Evolutionary conservation across 371 early-diverging fungal species (phyloP).

Genomic region (Saksenaea vasiformis): DNA sequence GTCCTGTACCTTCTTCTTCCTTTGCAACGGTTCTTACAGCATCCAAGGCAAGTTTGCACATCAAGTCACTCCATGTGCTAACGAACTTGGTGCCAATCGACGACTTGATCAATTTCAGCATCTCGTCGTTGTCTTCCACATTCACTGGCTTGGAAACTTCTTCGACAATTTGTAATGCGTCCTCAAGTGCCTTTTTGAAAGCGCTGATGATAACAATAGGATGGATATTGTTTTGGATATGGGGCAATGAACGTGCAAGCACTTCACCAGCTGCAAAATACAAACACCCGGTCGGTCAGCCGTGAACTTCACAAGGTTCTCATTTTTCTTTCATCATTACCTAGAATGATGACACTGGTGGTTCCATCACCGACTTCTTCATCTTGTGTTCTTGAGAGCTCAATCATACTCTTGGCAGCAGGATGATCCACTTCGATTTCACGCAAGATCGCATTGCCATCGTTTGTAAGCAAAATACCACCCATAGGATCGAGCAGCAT

Average conservation of each 20-base stretch:
- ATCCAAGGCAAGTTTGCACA: conserved; percentile 96
- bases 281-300: not conserved
- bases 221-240: conserved; percentile 96
- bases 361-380: conserved; percentile 99
- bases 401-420: conserved; percentile 99
- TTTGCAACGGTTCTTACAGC: conserved; percentile 92
- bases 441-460: conserved; percentile 99
- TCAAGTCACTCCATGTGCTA: conserved; percentile 93
- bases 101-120: conserved; percentile 88
- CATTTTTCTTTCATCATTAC: conserved; percentile 42
- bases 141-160: conserved; percentile 86
- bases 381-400: conserved; percentile 99
- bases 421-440: conserved; percentile 99
- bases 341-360: conserved; percentile 98
- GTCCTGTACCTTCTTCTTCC: conserved; percentile 72
- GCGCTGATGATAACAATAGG: conserved; percentile 97
- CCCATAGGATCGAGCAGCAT: conserved; percentile 99
- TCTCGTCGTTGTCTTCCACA: conserved; percentile 81
- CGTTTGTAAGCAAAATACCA: conserved; percentile 99
- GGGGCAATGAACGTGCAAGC: conserved; percentile 88
- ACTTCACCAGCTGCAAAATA: conserved; percentile 88
- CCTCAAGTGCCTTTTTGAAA: conserved; percentile 92
- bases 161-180: conserved; percentile 84
- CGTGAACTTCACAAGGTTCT: not conserved
- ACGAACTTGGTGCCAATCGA: conserved; percentile 98